phyloP scores from a whole-genome alignment of 768 basidiomycete genomes.

The Baorangia bicolor region DNA sequence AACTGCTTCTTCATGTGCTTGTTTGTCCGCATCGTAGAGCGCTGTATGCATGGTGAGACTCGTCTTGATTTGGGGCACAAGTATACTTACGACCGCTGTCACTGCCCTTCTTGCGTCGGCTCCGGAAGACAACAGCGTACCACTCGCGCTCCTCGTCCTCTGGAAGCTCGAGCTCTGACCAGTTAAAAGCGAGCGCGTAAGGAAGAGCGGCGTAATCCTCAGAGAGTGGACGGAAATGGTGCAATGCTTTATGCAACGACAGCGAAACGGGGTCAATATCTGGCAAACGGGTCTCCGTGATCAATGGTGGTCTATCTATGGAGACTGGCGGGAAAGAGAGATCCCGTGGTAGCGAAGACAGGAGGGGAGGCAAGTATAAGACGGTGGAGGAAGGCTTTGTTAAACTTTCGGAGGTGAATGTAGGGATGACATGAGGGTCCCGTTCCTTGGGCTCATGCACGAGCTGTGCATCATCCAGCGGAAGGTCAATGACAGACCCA shows the following conservation, averaged over 20 bases:
- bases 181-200: constrained; percentile 87
- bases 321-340: constrained; percentile 29
- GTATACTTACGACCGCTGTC: constrained; percentile 57
- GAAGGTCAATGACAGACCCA: not conserved
- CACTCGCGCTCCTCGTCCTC: constrained; percentile 76
- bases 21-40: constrained; percentile 82
- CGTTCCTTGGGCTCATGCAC: constrained; percentile 17
- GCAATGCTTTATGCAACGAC: constrained; percentile 82
- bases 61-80: not conserved
- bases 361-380: constrained; percentile 81
- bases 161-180: constrained; percentile 68
- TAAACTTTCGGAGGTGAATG: constrained; percentile 42
- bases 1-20: constrained; percentile 92
- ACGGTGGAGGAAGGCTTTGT: constrained; percentile 46
- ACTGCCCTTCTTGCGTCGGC: constrained; percentile 68
- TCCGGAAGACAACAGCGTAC: constrained; percentile 92
- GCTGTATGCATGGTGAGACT: constrained; percentile 39
- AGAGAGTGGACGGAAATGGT: constrained; percentile 64
- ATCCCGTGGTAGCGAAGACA: constrained; percentile 67
- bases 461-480: not conserved
- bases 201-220: constrained; percentile 58
- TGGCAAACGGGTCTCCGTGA: constrained; percentile 76
- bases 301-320: constrained; percentile 41
- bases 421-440: constrained; percentile 58
- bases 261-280: constrained; percentile 83